Percentiles rank a stretch among this genome's conserved stretches.
phyloP scores from a whole-genome alignment of 1,284 basidiomycete genomes.

The Cutaneotrichosporon sp. region DNA sequence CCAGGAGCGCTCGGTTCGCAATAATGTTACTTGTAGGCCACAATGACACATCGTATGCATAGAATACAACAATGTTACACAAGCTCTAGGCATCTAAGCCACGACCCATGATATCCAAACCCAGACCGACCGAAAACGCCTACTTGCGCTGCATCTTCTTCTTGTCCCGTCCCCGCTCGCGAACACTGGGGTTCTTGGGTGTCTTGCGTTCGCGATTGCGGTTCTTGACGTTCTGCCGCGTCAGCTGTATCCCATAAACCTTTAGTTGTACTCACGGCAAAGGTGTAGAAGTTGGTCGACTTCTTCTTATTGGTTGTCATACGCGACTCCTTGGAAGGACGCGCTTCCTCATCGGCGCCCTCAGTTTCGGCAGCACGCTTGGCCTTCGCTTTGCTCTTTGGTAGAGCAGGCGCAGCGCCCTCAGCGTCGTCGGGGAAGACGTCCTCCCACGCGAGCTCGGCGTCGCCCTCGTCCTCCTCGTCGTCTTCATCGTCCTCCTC shows the following conservation, averaged over 20 bases:
- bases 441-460: constrained; percentile 80
- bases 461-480: constrained; percentile 36
- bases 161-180: constrained; percentile 15
- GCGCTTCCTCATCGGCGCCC: constrained; percentile 30
- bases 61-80: constrained; percentile 19
- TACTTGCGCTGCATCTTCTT: constrained; percentile 10
- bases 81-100: constrained; percentile 7
- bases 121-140: not conserved
- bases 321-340: constrained; percentile 59
- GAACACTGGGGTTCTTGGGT: constrained; percentile 30
- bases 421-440: constrained; percentile 55
- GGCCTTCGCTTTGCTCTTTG: constrained; percentile 26
- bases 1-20: too few species aligned
- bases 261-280: constrained; percentile 41
- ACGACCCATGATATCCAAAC: not conserved
- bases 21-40: not conserved
- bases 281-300: constrained; percentile 84
- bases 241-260: not conserved
- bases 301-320: constrained; percentile 94
- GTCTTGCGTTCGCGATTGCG: constrained; percentile 55
- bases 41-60: constrained; percentile 10
- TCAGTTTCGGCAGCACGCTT: constrained; percentile 27
- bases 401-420: constrained; percentile 38
- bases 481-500: constrained; percentile 30
- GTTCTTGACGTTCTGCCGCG: constrained; percentile 72